Base-by-base conservation (phyloP, 2,329 filamentous ascomycete genomes). In the Magnaporthales sp. region DNA sequence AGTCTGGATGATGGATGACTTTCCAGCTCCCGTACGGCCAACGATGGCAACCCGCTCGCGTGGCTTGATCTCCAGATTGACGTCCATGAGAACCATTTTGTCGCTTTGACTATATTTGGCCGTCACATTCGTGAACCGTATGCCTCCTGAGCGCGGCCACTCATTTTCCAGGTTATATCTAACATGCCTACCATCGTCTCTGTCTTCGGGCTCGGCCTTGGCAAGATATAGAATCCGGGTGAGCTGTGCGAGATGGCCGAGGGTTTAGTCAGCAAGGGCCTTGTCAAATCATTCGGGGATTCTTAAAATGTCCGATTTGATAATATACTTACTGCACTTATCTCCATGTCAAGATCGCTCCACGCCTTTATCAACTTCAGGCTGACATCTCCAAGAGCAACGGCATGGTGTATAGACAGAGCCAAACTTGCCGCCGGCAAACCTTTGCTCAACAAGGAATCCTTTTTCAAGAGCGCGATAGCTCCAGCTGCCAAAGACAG, bases 381-480 rank as follows among this genome's bases (percentile, higher is more conserved):
- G 58, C 86, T 86, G 0, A 81, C 81, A 67, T 80, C 75, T 63
- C 81, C 85, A 24, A 86, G 74, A 0, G 81, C 81, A n/a, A 81
- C 84, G 30, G 84, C 83, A 66, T 84, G 86, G 24, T 79, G 81
- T 27, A 86, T 75, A 1, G 84, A 86, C 73, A 86, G 85, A 4
- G 62, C 63, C 38, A 65, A 10, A 54, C 51, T 65, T 7, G 92
- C 93, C 8, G 63, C 54, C 9, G 63, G 51, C 11, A 56, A 10
- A 27, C 56, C 56, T 1, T 27, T 60, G 26, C 56, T 15, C 26
- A 60, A 15, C 3, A 60, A 6, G 29, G 24, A 26, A 6, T 60
- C 56, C 26, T 60, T 60, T 24, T 24, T 60, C 73, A 92, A 94
- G 81, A 97, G 96, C 1, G 92, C 87, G 0, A 97, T 93, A 65